Conservation (phyloP, 805 yeast genomes). For the Priceomyces medius region DNA sequence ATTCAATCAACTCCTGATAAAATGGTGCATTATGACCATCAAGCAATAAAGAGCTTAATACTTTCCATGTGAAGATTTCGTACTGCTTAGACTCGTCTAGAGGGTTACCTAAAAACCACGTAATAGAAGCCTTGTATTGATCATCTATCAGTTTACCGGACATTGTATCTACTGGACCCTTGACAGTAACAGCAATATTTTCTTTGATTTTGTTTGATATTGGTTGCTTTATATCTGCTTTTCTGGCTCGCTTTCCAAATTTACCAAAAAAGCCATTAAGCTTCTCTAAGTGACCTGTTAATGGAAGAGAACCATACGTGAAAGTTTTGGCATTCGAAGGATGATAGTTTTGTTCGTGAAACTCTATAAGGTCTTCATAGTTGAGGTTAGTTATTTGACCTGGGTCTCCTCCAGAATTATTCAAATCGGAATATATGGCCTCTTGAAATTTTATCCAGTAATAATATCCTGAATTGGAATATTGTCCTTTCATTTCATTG, state of each 20-base stretch:
- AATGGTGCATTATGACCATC: constrained; percentile 94
- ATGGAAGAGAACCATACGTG: constrained; percentile 80
- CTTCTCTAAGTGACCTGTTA: constrained; percentile 57
- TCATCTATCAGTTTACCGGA: constrained; percentile 57
- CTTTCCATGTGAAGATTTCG: constrained; percentile 68
- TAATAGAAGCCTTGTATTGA: constrained; percentile 77
- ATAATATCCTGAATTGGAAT: constrained; percentile 82
- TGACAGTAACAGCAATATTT: constrained; percentile 20
- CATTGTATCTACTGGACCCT: constrained; percentile 75
- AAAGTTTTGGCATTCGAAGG: constrained; percentile 87
- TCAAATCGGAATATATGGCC: constrained; percentile 76
- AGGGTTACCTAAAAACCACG: constrained; percentile 86
- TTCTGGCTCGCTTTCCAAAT: constrained; percentile 51
- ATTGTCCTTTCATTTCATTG: constrained; percentile 98
- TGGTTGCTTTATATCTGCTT: constrained; percentile 44
- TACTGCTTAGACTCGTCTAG: constrained; percentile 50
- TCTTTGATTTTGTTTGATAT: constrained; percentile 33
- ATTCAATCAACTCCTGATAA: constrained; percentile 81
- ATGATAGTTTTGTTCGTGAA: constrained; percentile 76
- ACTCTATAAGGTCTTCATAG: constrained; percentile 73
- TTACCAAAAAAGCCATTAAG: constrained; percentile 49
- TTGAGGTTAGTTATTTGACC: constrained; percentile 66
- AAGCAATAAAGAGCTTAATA: constrained; percentile 66
- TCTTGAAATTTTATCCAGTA: constrained; percentile 84
- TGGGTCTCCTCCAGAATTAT: constrained; percentile 96